These are phyloP conservation scores for Plantago coronopus DNA, from an alignment of 305 asterid species.

Conservation along the genomic window DNA sequence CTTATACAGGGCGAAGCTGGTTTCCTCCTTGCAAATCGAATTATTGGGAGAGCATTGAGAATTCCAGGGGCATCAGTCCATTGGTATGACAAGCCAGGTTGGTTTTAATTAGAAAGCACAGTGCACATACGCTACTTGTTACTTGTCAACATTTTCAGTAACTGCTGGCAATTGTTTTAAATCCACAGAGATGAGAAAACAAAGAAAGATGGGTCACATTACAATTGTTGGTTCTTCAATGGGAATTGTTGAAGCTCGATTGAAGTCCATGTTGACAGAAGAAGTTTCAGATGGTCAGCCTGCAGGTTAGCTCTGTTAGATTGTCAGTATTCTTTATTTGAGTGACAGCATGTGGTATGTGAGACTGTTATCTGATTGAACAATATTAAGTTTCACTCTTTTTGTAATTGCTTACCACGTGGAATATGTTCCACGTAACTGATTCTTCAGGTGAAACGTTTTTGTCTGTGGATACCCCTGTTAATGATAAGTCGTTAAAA, in stretches of 20 bases:
- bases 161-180: slow-evolving; percentile 8
- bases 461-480: too few species aligned
- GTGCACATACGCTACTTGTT: not conserved
- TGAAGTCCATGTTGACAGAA: slow-evolving; percentile 55
- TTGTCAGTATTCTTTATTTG: slow-evolving; percentile 14
- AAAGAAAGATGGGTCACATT: slow-evolving; percentile 97
- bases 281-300: slow-evolving; percentile 38
- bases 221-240: slow-evolving; percentile 78
- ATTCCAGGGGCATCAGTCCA: slow-evolving; percentile 83
- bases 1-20: slow-evolving; percentile 77
- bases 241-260: slow-evolving; percentile 69
- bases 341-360: slow-evolving; percentile 10
- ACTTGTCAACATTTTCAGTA: slow-evolving; percentile 3
- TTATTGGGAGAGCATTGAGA: slow-evolving; percentile 68
- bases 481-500: too few species aligned
- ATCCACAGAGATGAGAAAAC: slow-evolving; percentile 75
- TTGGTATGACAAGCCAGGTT: slow-evolving; percentile 99
- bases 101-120: slow-evolving; percentile 17
- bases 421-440: too few species aligned
- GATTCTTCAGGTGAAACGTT: too few species aligned
- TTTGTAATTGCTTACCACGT: too few species aligned
- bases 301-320: slow-evolving; percentile 32
- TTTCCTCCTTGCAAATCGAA: slow-evolving; percentile 60
- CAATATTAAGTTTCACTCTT: too few species aligned
- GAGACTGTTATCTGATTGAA: not conserved